Evolutionary conservation across 805 yeast genomes (phyloP), one percentile per base, ranked within the genome.

Genomic region (Suhomyces kilbournensis): DNA sequence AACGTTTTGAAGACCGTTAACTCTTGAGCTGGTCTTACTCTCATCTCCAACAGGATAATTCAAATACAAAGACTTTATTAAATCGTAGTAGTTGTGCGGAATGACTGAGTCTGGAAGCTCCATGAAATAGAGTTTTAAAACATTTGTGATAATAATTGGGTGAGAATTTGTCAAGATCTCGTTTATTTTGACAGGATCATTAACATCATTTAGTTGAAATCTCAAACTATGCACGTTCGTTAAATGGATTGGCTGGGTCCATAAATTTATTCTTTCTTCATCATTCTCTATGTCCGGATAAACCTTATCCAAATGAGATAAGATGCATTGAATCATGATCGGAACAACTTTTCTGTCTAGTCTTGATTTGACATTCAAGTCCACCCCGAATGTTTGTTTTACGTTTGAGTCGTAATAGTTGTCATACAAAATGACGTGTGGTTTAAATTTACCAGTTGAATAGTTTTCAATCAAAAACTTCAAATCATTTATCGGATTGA

Each of bases 101-200:
- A 90, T 78, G 42, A 90, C 66, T 2, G 94, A 85, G 55, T 85
- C 90, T 0, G 96, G 96, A 45, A 90, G 75, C 64, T 90, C 96
- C 64, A 89, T 72, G 26, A 90, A 70, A 67, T 87, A 90, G 34
- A 89, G 75, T 64, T 88, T 86, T 58, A 90, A 75, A 3, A 83
- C 83, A 59, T 85, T 82, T 4, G 91, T 86, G 8, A 87, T 79
- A 0, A 82, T 77, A 46, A 83, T 78, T 1, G 90, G 86, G 32
- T 72, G 74, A 49, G 71, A 69, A 8, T 74, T 65, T 56, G 51
- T 64, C 46, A 78, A 65, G 0, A 73, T 63, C 19, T 66, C 71
- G 23, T 55, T 60, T 26, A 75, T 79, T 25, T 64, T 63, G 9
- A 48, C 55, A 12, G 63, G 58, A 6, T 72, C 68, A 7, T 57